Evolutionary conservation across 441 rosid genomes (phyloP), one percentile per base, ranked within the genome.

Genomic region (Metrosideros polymorpha): DNA sequence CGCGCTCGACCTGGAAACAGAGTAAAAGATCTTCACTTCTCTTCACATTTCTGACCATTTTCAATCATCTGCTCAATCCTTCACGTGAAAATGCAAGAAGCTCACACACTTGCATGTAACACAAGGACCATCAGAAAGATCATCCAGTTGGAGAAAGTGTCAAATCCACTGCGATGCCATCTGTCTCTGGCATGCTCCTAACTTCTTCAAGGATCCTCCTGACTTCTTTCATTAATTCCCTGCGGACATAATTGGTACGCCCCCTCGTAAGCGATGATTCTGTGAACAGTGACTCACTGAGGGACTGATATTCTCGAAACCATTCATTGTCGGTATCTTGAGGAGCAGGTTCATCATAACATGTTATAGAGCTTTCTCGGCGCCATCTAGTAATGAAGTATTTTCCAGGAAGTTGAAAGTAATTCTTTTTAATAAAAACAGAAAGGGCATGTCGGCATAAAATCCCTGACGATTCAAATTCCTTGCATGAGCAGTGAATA

Each of bases 401-500:
- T 89, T 94, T 94, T 57, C 93, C 96, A 0, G 98, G 99, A 88
- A 97, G 92, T 87, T 93, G 93, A 87, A 95, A 97, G 89, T 90
- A 96, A 89, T 97, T 96, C 90, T 94, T 97, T 88, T 91, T 86
- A 1, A 87, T 30, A 66, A 97, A 90, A 10, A 95, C 95, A 42
- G 98, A 92, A 56, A 97, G 93, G 59, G 94, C 89, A 82, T 97
- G 99, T 89, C 99, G 89, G 88, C 98, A 96, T 76, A 97, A 85
- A 83, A 94, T 91, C 87, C 98, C 98, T 0, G 98, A 93, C 85
- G 91, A 95, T 88, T 95, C 97, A 87, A 97, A 96, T 90, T 94
- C 98, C 94, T 97, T 96, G 88, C 98, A 97, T 2, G 99, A 94
- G 90, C 99, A 97, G 84, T 93, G 96, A 75, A 97, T 91, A 85